Percentiles rank a stretch among this genome's conserved stretches.
Evolutionary conservation across 495 filamentous ascomycete species (phyloP).

Genomic region (Pyrenula massariospora): DNA sequence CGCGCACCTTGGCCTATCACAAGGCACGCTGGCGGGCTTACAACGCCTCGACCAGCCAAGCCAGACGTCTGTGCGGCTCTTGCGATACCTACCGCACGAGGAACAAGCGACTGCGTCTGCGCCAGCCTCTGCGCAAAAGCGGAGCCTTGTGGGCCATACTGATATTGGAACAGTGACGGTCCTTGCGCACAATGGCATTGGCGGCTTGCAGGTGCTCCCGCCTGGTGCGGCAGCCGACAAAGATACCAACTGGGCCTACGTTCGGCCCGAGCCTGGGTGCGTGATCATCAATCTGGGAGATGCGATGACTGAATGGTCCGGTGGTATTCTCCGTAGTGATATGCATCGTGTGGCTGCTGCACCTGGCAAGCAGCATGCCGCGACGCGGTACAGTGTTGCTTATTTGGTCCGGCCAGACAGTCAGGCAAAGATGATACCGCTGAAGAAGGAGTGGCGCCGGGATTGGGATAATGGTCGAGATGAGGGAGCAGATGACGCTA

Average conservation of each 20-base stretch:
- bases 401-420: constrained; percentile 18
- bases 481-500: too few relatives aligned
- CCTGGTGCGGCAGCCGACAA: neutral
- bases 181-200: constrained; percentile 20
- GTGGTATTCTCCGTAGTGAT: constrained; percentile 18
- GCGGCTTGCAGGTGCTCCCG: constrained; percentile 19
- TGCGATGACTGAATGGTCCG: constrained; percentile 23
- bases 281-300: constrained; percentile 30
- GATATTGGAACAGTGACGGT: constrained; percentile 22
- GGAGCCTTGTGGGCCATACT: constrained; percentile 11
- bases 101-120: too few relatives aligned
- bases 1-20: too few relatives aligned
- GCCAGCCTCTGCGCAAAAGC: too few relatives aligned
- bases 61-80: constrained; percentile 1
- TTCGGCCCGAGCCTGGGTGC: constrained; percentile 19
- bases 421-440: constrained; percentile 10
- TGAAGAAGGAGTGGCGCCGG: too few relatives aligned
- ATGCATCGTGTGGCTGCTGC: constrained; percentile 24
- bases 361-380: constrained; percentile 20
- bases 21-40: too few relatives aligned
- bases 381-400: constrained; percentile 16
- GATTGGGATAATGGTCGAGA: too few relatives aligned
- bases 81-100: neutral
- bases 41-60: too few relatives aligned
- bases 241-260: constrained; percentile 16